Evolutionary conservation across 1,139 yeast species (phyloP).

Genomic region (Geotrichum klebahnii): DNA sequence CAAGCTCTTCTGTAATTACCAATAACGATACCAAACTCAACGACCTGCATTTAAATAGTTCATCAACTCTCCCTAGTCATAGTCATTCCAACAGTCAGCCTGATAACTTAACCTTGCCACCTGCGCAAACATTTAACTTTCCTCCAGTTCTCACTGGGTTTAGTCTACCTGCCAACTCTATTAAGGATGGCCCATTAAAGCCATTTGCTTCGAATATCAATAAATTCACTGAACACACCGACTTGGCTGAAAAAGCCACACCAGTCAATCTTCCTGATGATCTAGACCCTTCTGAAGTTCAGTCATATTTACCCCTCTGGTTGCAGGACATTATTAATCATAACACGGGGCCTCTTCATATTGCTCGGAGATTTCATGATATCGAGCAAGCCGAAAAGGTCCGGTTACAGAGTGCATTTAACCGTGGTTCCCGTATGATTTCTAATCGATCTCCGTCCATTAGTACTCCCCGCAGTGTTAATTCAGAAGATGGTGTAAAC

Average conservation of each 20-base stretch:
- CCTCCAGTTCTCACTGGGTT: constrained; percentile 32
- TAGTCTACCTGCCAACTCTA: constrained; percentile 26
- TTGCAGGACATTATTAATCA: constrained; percentile 32
- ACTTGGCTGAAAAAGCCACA: constrained; percentile 18
- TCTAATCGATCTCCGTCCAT: not conserved
- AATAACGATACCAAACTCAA: not conserved
- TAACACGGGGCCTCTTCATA: constrained; percentile 32
- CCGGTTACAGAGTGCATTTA: constrained; percentile 32
- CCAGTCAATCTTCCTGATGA: constrained; percentile 23
- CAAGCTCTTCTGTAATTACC: not conserved
- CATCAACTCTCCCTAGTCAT: no score
- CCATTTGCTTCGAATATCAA: constrained; percentile 19
- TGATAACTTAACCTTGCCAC: not conserved
- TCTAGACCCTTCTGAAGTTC: constrained; percentile 11
- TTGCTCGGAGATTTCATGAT: constrained; percentile 39
- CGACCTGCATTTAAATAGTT: not conserved
- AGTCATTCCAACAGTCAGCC: no score
- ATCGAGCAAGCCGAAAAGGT: constrained; percentile 41
- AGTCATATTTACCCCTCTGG: constrained; percentile 38
- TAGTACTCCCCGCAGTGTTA: not conserved
- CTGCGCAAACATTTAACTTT: constrained; percentile 10
- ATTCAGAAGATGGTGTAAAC: constrained; percentile 15
- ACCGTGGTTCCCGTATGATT: constrained; percentile 7
- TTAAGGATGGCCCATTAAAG: constrained; percentile 10
- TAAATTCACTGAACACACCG: constrained; percentile 21